Percentiles rank a stretch among this genome's conserved stretches.
Conservation (phyloP, 257 asterid genomes). For the Agastache rugosa region DNA sequence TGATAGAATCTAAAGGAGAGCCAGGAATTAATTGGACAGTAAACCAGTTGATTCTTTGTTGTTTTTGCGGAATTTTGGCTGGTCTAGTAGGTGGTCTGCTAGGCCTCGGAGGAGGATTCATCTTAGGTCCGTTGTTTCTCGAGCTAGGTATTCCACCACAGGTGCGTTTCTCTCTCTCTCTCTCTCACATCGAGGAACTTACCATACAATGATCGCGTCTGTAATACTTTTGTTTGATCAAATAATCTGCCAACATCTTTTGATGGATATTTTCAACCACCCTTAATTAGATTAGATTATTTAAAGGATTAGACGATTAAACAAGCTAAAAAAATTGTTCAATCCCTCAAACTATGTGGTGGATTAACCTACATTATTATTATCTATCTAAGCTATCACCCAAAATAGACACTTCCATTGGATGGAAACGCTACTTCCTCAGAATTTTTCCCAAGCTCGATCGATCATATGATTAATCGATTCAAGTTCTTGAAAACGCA, state of each 20-base stretch:
- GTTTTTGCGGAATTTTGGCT: conserved; percentile 60
- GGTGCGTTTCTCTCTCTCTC: conserved; percentile 36
- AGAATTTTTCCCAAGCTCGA: neutral
- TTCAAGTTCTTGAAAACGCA: conserved; percentile 33
- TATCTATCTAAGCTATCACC: too few species aligned
- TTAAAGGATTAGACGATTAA: neutral
- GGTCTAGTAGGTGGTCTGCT: conserved; percentile 70
- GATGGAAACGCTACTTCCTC: neutral
- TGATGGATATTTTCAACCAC: neutral
- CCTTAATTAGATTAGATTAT: neutral
- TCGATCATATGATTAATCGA: neutral
- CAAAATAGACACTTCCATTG: neutral
- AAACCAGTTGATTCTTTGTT: conserved; percentile 53
- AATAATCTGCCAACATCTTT: neutral
- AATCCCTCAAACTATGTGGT: neutral
- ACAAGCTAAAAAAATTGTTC: neutral
- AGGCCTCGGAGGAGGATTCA: conserved; percentile 79
- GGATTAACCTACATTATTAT: neutral
- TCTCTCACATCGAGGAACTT: neutral
- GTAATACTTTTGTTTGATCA: neutral
- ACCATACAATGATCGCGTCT: neutral
- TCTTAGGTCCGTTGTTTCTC: conserved; percentile 59
- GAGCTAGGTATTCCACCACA: conserved; percentile 74
- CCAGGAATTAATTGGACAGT: conserved; percentile 50
- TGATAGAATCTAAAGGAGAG: conserved; percentile 51